Base-by-base conservation (phyloP, 2,329 filamentous ascomycete genomes). In the Podosphaera fusca region DNA sequence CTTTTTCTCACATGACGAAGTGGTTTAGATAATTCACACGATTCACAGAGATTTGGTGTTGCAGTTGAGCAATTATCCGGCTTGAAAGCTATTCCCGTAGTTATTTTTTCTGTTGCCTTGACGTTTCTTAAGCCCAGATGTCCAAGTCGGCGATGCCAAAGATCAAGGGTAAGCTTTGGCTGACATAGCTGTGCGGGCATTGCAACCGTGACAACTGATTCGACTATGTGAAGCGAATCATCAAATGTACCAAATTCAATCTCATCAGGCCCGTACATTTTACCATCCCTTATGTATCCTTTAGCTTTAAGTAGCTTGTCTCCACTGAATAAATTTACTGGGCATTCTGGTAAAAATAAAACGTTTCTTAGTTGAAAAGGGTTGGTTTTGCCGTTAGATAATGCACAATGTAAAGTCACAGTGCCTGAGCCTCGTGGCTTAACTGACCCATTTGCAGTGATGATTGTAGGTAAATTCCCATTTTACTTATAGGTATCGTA, bases 41-140 rank as follows among this genome's bases (percentile, higher is more conserved):
- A 42, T 31, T 55, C 52, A 33, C 52, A 55, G 31, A 55, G 2
- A 42, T 33, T 42, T 55, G 14, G 21, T 31, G 36, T 10, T 4
- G 21, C 8, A 7, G 4, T 55, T 45, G 36, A 55, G 6, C 12
- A 4, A 31, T 55, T 10, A 31, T 6, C 3, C 7, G 38, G 21
- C 9, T 45, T 21, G 29, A 12, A 30, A 4, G 29, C n/a, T 1
- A 55, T 55, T 42, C 52, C 52, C 7, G 35, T 55, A 9, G 36
- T 42, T 42, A 55, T 55, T 55, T 40, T 55, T 31, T n/a, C 36
- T 12, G 52, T 55, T 42, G n/a, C n/a, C 14, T 30, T 55, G 52
- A 55, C 36, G n/a, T 55, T 55, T 55, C 52, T 55, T 31, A 55
- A 30, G n/a, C 52, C 52, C 5, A 42, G 14, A 10, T 55, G 52